Conservation (phyloP, 768 basidiomycete species). For the Suillus cothurnatus region DNA sequence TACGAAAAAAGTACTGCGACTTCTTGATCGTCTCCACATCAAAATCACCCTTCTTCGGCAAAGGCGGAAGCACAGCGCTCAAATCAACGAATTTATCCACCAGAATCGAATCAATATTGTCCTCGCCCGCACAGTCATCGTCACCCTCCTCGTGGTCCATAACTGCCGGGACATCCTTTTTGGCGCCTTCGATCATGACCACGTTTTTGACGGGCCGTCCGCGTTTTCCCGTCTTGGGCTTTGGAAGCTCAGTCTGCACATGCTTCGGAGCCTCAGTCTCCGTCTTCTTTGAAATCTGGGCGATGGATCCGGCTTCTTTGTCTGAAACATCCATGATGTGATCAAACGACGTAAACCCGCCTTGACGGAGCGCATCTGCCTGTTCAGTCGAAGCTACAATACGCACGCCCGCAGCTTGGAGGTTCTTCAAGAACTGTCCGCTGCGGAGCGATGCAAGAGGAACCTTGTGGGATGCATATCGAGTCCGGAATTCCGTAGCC, state of each 20-base stretch:
- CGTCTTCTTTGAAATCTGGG: constrained; percentile 9
- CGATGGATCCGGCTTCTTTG: constrained; percentile 35
- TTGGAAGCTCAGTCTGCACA: constrained; percentile 16
- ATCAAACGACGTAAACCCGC: constrained; percentile 26
- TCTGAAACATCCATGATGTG: constrained; percentile 43
- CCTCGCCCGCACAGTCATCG: constrained; percentile 18
- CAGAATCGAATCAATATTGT: constrained; percentile 26
- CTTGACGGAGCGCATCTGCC: constrained; percentile 29
- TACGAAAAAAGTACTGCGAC: constrained; percentile 93
- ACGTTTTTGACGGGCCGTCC: constrained; percentile 4
- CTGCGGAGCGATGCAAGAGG: constrained; percentile 53
- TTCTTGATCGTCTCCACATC: constrained; percentile 80
- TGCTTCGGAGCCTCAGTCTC: constrained; percentile 20
- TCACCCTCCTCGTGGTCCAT: constrained; percentile 24
- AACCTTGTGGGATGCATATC: constrained; percentile 74
- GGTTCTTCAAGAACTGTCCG: constrained; percentile 39
- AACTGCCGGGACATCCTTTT: constrained; percentile 19
- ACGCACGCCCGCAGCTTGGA: constrained; percentile 46
- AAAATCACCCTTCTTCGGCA: constrained; percentile 86
- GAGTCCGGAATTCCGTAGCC: constrained; percentile 73
- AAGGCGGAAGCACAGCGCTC: constrained; percentile 71
- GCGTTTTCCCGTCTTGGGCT: constrained; percentile 32
- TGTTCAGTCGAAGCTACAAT: constrained; percentile 45
- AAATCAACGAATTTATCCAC: constrained; percentile 72
- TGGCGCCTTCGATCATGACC: constrained; percentile 10